Evolutionary conservation across 306 rosid genomes (phyloP), one percentile per base, ranked within the genome.

Genomic region (Cicer bijugum): DNA sequence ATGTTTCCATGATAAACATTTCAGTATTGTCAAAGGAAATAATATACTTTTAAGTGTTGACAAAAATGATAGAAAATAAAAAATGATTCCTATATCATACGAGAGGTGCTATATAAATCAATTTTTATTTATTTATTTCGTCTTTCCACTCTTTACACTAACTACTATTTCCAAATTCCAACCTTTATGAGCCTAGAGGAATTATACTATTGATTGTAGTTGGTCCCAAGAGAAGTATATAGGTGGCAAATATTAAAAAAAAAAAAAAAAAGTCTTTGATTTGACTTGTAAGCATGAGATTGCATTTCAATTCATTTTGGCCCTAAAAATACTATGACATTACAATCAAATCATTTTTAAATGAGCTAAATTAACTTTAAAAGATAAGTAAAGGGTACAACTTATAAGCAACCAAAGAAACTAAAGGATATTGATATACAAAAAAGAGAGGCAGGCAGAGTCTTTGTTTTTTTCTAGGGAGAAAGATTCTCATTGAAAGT

Each of bases 401-500:
- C 45, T 57, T 43, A 38, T 72, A 82, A 56, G 44, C 59, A 38
- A 66, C 38, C 59, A 39, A 71, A 15, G 44, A 71, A 63, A 12
- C 16, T 11, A 76, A 42, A 60, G 43, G 65, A 78, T 78, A 59
- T 40, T 5, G 78, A 70, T 55, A n/a, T 55, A 39, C 3, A 62
- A 16, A 69, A 35, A 53, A 69, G 52, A 55, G 15, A 28, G 33
- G 42, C 12, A 33, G 39, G 15, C 57, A 60, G 19, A 61, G 33
- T 72, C 69, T 58, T 62, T 81, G 42, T 51, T 62, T 75, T 65
- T 52, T 44, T 16, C 12, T 5, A 40, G 73, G 45, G 52, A 71
- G 71, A 72, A 72, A 77, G 69, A 72, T 77, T 78, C 80, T 69
- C 78, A 45, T 73, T 74, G 68, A 71, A 78, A 35, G 12, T 43